These are phyloP conservation scores for Hypholoma sublateritium DNA, from an alignment of 768 basidiomycete species.

Conservation along the genomic window DNA sequence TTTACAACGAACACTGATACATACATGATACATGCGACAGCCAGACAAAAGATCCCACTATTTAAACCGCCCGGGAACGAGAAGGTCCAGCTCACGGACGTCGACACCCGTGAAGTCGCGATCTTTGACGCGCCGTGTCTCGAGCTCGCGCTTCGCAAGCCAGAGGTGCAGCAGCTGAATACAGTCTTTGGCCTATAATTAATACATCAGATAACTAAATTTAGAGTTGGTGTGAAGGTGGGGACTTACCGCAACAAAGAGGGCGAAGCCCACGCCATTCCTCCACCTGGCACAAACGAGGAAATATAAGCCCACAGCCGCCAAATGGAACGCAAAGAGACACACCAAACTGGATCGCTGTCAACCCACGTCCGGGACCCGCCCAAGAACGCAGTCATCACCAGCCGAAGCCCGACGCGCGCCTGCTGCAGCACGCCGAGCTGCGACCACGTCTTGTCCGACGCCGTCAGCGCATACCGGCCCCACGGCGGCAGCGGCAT, in stretches of 20 bases:
- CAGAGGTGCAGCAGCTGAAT: slow-evolving; percentile 66
- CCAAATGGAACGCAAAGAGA: slow-evolving; percentile 6
- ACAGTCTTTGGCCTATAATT: slow-evolving; percentile 61
- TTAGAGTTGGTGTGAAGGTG: not conserved
- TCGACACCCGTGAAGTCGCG: slow-evolving; percentile 77
- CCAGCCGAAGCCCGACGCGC: slow-evolving; percentile 30
- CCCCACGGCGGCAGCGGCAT: slow-evolving; percentile 21
- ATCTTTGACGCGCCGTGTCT: slow-evolving; percentile 66
- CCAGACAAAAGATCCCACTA: too few relatives aligned
- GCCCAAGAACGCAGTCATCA: slow-evolving; percentile 49
- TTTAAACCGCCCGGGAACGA: not conserved
- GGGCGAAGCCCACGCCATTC: slow-evolving; percentile 64
- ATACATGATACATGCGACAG: too few relatives aligned
- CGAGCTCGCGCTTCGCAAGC: slow-evolving; percentile 69
- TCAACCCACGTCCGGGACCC: slow-evolving; percentile 64
- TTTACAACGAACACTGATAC: too few relatives aligned
- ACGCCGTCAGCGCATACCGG: slow-evolving; percentile 17
- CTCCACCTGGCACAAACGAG: slow-evolving; percentile 45
- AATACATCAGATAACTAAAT: not conserved
- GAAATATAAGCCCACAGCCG: not conserved
- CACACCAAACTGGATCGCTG: slow-evolving; percentile 73
- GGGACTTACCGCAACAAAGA: slow-evolving; percentile 61
- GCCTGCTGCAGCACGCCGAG: slow-evolving; percentile 26
- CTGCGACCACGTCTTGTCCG: slow-evolving; percentile 15
- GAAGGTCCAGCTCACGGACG: slow-evolving; percentile 59